Percentiles rank a stretch among this genome's conserved stretches.
Conservation (phyloP, 2,329 filamentous ascomycete genomes). For the Neodidymelliopsis sp. region DNA sequence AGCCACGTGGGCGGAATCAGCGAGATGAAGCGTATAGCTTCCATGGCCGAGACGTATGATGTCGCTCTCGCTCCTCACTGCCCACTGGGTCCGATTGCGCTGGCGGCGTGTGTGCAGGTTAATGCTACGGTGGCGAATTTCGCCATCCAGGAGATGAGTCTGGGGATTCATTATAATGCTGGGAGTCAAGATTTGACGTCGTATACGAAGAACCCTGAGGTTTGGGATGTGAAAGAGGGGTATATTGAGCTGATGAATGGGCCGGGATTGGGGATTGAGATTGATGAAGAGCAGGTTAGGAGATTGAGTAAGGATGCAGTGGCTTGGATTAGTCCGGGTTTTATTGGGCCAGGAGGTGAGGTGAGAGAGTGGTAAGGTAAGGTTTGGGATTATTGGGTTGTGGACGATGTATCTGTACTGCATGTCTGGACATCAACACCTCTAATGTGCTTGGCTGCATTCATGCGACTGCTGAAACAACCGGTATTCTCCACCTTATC, state of each 20-base stretch:
- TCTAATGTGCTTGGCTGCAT: neutral
- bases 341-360: constrained; percentile 71
- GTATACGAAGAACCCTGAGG: constrained; percentile 69
- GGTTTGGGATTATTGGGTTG: too few species aligned
- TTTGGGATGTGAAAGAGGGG: constrained; percentile 72
- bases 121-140: constrained; percentile 67
- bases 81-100: constrained; percentile 74
- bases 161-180: constrained; percentile 80
- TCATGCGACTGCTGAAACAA: too few species aligned
- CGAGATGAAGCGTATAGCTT: constrained; percentile 72
- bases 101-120: constrained; percentile 75
- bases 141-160: constrained; percentile 78
- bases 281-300: constrained; percentile 72
- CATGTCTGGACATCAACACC: neutral
- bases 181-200: constrained; percentile 57
- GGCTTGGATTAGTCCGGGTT: constrained; percentile 72
- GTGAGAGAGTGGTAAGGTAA: constrained; percentile 69
- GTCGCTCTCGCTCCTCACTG: constrained; percentile 77
- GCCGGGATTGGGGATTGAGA: constrained; percentile 72
- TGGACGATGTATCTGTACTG: too few species aligned
- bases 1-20: constrained; percentile 76
- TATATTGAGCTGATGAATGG: constrained; percentile 68
- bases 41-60: constrained; percentile 77
- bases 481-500: too few species aligned
- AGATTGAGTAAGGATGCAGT: constrained; percentile 65